Conservation (phyloP, 441 rosid species). For the Raphanus hybrid region DNA sequence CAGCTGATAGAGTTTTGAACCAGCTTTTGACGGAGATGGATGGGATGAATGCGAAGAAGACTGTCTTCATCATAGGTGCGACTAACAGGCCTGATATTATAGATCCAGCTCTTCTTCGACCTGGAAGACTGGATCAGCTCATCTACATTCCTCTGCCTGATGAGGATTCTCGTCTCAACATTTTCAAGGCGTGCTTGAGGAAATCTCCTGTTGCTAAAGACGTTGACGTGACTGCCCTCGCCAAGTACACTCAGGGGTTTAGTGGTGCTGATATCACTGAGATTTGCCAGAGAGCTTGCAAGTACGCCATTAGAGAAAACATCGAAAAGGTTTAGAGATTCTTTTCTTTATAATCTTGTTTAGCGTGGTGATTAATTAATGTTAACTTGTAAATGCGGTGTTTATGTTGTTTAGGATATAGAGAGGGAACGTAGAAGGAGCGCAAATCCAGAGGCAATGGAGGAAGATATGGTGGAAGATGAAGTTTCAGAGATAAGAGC, state of each 20-base stretch:
- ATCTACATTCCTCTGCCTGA: not conserved
- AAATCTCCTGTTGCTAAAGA: not conserved
- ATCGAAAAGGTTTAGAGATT: constrained; percentile 52
- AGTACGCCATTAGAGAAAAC: constrained; percentile 63
- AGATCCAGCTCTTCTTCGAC: not conserved
- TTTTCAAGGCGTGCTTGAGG: not conserved
- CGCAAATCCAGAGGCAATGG: not conserved
- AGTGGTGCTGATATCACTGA: constrained; percentile 69
- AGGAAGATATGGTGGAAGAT: not conserved
- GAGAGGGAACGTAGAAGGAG: not conserved
- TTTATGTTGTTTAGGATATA: not conserved
- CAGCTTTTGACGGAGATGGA: not conserved
- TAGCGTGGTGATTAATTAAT: not conserved
- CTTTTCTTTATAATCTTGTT: not conserved
- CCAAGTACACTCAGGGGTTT: constrained; percentile 49
- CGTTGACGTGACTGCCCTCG: not conserved
- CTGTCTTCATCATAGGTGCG: not conserved
- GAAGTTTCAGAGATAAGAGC: not conserved
- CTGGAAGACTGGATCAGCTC: not conserved
- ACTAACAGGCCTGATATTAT: not conserved
- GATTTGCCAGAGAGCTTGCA: constrained; percentile 67
- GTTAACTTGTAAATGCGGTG: not conserved
- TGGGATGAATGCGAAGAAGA: not conserved
- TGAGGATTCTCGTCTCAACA: not conserved
- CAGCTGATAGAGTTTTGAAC: not conserved